phyloP scores from a whole-genome alignment of 768 basidiomycete genomes.

The Cytidiella melzeri region DNA sequence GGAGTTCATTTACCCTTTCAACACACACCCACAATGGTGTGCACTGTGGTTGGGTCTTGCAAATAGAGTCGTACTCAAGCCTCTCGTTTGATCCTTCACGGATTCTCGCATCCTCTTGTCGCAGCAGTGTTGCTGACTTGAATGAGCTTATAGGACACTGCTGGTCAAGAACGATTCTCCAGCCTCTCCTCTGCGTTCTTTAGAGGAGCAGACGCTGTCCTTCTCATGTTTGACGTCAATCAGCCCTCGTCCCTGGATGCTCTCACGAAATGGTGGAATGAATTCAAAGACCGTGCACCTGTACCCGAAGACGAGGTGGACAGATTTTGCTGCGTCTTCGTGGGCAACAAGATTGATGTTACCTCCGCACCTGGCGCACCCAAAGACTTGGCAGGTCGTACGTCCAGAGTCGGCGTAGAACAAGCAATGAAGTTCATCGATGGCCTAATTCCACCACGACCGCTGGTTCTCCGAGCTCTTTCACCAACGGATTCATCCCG shows the following conservation, averaged over 20 bases:
- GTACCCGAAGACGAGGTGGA: constrained; percentile 55
- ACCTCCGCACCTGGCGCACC: constrained; percentile 8
- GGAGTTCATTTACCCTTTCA: too few relatives aligned
- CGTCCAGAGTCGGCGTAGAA: constrained; percentile 30
- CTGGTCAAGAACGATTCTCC: constrained; percentile 86
- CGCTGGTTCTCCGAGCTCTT: constrained; percentile 13
- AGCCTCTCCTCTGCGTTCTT: constrained; percentile 79
- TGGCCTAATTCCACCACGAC: constrained; percentile 46
- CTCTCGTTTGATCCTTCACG: too few relatives aligned
- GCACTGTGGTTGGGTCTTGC: too few relatives aligned
- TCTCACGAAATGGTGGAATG: constrained; percentile 71
- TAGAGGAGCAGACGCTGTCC: constrained; percentile 74
- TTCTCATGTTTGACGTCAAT: constrained; percentile 81
- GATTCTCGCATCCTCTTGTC: too few relatives aligned
- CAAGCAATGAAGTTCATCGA: constrained; percentile 52
- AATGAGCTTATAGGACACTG: constrained; percentile 54
- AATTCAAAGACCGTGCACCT: constrained; percentile 65
- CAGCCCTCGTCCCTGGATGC: constrained; percentile 51
- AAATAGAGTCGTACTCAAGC: too few relatives aligned
- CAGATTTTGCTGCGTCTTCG: constrained; percentile 64
- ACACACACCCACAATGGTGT: too few relatives aligned
- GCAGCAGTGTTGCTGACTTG: not conserved
- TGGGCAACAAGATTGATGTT: constrained; percentile 74
- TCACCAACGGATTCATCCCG: not conserved
- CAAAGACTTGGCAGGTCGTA: constrained; percentile 8